phyloP scores from a whole-genome alignment of 2,329 filamentous ascomycete genomes.

The Trichoderma sp. region DNA sequence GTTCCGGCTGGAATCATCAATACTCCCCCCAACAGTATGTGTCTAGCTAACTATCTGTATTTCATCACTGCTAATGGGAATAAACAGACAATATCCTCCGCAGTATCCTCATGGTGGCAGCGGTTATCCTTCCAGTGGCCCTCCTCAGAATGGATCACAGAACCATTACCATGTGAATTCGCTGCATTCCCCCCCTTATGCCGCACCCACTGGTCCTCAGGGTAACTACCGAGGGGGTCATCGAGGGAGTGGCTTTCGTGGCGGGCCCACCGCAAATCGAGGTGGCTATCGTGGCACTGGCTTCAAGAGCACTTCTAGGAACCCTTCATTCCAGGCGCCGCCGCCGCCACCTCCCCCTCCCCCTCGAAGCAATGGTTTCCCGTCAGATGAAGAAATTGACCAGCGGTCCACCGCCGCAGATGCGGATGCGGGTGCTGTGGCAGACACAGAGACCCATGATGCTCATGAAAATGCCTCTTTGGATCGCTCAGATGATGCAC shows the following conservation, averaged over 20 bases:
- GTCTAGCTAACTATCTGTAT: background rate
- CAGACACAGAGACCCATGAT: conserved; percentile 23
- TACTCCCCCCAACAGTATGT: conserved; percentile 44
- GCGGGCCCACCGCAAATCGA: conserved; percentile 53
- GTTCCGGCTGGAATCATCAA: conserved; percentile 40
- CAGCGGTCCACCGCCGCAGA: conserved; percentile 23
- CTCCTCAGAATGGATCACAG: conserved; percentile 27
- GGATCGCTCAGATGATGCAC: background rate
- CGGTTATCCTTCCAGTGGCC: conserved; percentile 50
- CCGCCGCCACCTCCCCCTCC: conserved; percentile 12
- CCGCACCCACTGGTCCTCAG: conserved; percentile 52
- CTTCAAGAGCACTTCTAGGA: conserved; percentile 71
- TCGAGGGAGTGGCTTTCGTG: conserved; percentile 59
- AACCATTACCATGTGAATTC: conserved; percentile 52
- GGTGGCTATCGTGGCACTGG: conserved; percentile 56
- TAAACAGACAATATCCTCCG: conserved; percentile 57
- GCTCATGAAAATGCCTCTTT: conserved; percentile 6
- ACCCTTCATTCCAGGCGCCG: conserved; percentile 38
- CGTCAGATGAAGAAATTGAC: conserved; percentile 22
- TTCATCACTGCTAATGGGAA: conserved; percentile 15
- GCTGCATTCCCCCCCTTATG: conserved; percentile 51
- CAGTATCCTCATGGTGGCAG: conserved; percentile 52
- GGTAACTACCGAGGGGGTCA: conserved; percentile 45
- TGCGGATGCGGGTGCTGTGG: conserved; percentile 19
- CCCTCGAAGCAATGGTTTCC: conserved; percentile 21